These are phyloP conservation scores for Sphaerobolus stellatus DNA, from an alignment of 1,284 basidiomycete species.

Conservation along the genomic window DNA sequence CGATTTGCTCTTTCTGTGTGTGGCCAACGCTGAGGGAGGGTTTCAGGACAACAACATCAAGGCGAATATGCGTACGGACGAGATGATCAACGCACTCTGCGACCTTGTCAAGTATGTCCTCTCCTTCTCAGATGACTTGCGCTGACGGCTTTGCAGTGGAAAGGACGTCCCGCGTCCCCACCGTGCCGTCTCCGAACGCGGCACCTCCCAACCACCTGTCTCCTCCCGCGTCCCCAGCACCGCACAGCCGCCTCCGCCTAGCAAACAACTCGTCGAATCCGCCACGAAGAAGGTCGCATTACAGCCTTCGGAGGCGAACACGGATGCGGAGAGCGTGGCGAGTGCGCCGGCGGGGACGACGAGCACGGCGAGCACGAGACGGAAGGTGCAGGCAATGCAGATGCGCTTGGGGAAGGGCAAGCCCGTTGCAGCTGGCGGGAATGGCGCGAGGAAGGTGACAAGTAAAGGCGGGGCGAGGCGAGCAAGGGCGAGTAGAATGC, in stretches of 20 bases:
- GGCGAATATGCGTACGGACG: slow-evolving; percentile 12
- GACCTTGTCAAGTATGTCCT: slow-evolving; percentile 3
- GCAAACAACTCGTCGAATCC: neutral
- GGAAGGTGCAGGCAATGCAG: slow-evolving; percentile 71
- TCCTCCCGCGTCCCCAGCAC: neutral
- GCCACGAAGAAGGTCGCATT: slow-evolving; percentile 4
- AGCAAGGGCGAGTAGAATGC: slow-evolving; percentile 48
- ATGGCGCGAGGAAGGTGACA: slow-evolving; percentile 61
- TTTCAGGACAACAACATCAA: slow-evolving; percentile 10
- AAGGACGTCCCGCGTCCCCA: slow-evolving; percentile 5
- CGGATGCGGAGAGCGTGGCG: slow-evolving; percentile 1
- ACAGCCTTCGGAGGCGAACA: slow-evolving; percentile 10
- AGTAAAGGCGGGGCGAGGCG: slow-evolving; percentile 45
- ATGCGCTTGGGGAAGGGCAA: slow-evolving; percentile 69
- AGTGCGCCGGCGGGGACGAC: neutral
- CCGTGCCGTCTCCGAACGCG: neutral
- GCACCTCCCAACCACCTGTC: neutral
- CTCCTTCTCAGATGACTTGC: neutral
- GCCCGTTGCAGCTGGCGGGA: slow-evolving; percentile 60
- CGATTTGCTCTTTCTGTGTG: neutral
- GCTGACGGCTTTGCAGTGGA: slow-evolving; percentile 1
- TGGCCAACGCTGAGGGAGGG: neutral
- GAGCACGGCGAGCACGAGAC: slow-evolving; percentile 16
- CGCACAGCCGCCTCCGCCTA: neutral
- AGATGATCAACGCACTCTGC: slow-evolving; percentile 11